Base-by-base conservation (phyloP, 371 early-diverging fungal genomes). In the Rhizopus stolonifer region DNA sequence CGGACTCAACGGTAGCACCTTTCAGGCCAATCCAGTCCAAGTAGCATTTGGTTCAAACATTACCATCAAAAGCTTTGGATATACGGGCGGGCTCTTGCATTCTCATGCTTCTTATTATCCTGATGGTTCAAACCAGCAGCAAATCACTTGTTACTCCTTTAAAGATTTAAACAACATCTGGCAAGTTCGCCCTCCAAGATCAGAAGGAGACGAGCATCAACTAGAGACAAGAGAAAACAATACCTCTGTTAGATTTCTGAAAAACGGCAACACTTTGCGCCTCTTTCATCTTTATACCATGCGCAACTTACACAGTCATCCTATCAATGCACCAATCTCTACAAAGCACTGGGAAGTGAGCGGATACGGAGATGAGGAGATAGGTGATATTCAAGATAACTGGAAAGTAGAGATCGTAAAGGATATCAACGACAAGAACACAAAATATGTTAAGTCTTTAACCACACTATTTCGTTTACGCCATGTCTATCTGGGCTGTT, bases 121-220 rank as follows among this genome's bases (percentile, higher is more conserved):
- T 13, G 83, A 83, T 8, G 77, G 77, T 0, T 77, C 77, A 6
- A 65, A 62, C 21, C 77, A 77, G 31, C 77, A 77, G 29, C 77
- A 77, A 55, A 49, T 77, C 3, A 77, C 77, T 2, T 56, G 64
- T 13, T 99, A 99, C 64, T 85, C 86, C 29, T 95, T 97, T 74
- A 94, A 91, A 61, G 99, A 99, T 74, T 45, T 45, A 32, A 99
- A 99, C 79, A 99, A 99, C 72, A 76, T 92, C 34, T 99, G 98
- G 95, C 54, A 85, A 18, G 67, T 98, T 25, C 53, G 58, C 4
- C 62, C 72, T 49, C 67, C 69, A 9, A 56, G 47, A 13, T 15
- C 25, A 1, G 25, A 19, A 3, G 38, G 17, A 11, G 38, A 23
- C 9, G 39, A 49, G 7, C 31, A 22, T 9, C n/a, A 25, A 15